These are phyloP conservation scores for Astrocystis sublimbata DNA, from an alignment of 495 filamentous ascomycete genomes.

Conservation along the genomic window DNA sequence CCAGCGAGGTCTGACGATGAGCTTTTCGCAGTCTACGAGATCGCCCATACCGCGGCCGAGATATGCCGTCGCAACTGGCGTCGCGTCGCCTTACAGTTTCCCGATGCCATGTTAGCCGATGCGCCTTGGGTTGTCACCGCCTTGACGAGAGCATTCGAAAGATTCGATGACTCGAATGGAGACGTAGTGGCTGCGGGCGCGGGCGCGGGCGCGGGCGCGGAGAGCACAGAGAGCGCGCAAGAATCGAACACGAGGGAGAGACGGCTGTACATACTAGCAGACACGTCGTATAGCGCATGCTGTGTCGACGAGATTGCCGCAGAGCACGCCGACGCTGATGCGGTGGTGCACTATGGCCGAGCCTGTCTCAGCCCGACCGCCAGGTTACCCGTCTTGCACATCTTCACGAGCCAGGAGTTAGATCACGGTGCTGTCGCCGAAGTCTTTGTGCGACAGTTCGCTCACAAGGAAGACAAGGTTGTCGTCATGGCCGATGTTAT, in stretches of 20 bases:
- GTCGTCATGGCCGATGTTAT: constrained; percentile 90
- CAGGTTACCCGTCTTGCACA: constrained; percentile 84
- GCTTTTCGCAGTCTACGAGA: constrained; percentile 79
- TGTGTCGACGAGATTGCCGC: constrained; percentile 98
- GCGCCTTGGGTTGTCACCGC: constrained; percentile 76
- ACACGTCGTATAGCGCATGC: constrained; percentile 95
- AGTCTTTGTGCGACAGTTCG: constrained; percentile 69
- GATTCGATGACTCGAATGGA: constrained; percentile 14
- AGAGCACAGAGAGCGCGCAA: constrained; percentile 9
- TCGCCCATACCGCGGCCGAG: constrained; percentile 75
- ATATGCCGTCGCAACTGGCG: constrained; percentile 69
- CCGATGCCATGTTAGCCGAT: constrained; percentile 86
- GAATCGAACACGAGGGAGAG: constrained; percentile 14
- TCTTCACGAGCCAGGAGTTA: constrained; percentile 77
- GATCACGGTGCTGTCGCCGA: constrained; percentile 55
- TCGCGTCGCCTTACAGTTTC: constrained; percentile 88
- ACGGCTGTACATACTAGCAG: constrained; percentile 82
- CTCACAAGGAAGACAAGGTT: constrained; percentile 61
- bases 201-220: constrained; percentile 1
- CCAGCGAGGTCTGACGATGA: constrained; percentile 64
- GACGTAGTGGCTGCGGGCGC: constrained; percentile 2
- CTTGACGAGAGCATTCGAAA: constrained; percentile 61
- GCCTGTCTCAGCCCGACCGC: constrained; percentile 90
- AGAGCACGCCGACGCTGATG: constrained; percentile 88
- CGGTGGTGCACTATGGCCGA: constrained; percentile 91